phyloP scores from a whole-genome alignment of 2,329 filamentous ascomycete genomes.

The Penicillium sp. region DNA sequence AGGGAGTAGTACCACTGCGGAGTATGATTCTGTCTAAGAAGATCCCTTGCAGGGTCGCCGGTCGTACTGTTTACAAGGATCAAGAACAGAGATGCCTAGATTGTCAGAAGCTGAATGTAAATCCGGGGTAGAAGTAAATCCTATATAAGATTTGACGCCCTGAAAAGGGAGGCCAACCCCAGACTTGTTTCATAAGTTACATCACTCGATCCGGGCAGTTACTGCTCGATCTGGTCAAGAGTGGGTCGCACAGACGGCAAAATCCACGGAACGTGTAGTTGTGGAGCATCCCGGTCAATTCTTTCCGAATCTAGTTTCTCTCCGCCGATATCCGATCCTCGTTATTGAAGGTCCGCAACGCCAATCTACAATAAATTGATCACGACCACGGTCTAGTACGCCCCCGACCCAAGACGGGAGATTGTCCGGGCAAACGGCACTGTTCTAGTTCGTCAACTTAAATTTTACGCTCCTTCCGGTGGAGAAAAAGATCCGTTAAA shows the following conservation, averaged over 20 bases:
- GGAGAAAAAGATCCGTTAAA: not conserved
- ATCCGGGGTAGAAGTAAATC: not conserved
- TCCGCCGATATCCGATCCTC: not conserved
- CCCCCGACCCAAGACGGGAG: not conserved
- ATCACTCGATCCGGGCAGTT: constrained; percentile 12
- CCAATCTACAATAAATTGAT: not conserved
- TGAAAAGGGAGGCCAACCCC: not conserved
- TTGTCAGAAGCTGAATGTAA: not conserved
- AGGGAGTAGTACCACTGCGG: not conserved
- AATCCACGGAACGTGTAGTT: not conserved
- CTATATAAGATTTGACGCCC: not conserved
- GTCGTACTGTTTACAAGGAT: not conserved
- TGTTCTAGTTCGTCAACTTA: not conserved
- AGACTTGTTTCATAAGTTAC: not conserved
- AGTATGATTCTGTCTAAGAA: not conserved
- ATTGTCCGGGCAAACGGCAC: not conserved
- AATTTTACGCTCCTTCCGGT: not conserved
- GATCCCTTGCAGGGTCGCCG: not conserved
- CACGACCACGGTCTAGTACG: not conserved
- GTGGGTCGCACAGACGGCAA: constrained; percentile 1
- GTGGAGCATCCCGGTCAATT: constrained; percentile 9
- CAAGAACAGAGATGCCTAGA: not conserved
- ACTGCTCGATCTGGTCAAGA: constrained; percentile 14
- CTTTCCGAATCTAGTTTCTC: constrained; percentile 4
- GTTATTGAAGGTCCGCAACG: not conserved